A percentile compares a stretch with the other conserved stretches of the same genome.
These are phyloP conservation scores for Sextonia rubra DNA, from an alignment of 164 flowering plant species.

Conservation along the genomic window DNA sequence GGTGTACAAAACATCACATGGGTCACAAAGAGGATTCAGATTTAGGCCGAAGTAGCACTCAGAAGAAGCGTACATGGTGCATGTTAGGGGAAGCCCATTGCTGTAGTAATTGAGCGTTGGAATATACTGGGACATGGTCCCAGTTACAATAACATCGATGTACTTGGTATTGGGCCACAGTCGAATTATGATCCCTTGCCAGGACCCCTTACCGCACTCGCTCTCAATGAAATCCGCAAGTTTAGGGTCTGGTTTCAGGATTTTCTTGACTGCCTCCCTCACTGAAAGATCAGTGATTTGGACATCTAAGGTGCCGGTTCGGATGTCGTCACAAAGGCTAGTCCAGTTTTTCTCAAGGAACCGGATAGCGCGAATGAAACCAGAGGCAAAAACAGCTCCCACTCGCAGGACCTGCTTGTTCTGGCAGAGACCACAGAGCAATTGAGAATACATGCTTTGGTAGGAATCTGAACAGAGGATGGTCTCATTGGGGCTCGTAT, in stretches of 20 bases:
- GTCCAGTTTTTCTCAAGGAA: conserved; percentile 85
- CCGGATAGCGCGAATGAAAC: conserved; percentile 88
- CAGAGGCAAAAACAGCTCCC: conserved; percentile 97
- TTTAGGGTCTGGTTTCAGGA: conserved; percentile 63
- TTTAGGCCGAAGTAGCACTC: conserved; percentile 95
- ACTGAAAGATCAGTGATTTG: conserved; percentile 65
- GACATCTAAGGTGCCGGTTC: conserved; percentile 56
- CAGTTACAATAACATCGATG: conserved; percentile 93
- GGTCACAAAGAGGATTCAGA: conserved; percentile 75
- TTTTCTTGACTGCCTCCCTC: conserved; percentile 52
- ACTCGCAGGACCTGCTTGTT: conserved; percentile 83
- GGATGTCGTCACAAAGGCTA: conserved; percentile 52
- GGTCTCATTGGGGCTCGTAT: conserved; percentile 93
- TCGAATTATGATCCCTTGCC: conserved; percentile 90
- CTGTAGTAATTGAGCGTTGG: conserved; percentile 87
- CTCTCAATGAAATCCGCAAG: conserved; percentile 71
- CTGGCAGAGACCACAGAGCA: conserved; percentile 81
- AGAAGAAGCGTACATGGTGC: conserved; percentile 97
- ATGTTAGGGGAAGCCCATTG: conserved; percentile 82
- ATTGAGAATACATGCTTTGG: conserved; percentile 95
- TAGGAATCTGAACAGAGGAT: conserved; percentile 88
- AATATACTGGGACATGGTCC: conserved; percentile 97
- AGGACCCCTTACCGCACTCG: conserved; percentile 61
- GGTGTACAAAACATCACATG: conserved; percentile 85
- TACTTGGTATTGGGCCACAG: conserved; percentile 96